These are phyloP conservation scores for Leccinum broughii DNA, from an alignment of 768 basidiomycete species.

Conservation along the genomic window DNA sequence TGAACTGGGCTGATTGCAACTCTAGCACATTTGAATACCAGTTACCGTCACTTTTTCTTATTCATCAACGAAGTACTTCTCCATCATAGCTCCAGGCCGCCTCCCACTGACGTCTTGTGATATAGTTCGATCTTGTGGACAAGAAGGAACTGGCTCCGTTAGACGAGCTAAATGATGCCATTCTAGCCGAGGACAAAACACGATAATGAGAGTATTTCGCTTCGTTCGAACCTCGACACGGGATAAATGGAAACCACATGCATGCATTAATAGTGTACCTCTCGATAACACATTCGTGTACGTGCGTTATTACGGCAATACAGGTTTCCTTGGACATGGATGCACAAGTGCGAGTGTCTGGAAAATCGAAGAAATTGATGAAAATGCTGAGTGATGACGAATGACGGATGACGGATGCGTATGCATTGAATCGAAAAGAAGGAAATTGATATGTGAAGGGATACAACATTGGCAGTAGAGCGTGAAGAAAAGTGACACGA, in stretches of 20 bases:
- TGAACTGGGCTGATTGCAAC: neutral
- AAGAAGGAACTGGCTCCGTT: slow-evolving; percentile 94
- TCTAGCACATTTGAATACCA: slow-evolving; percentile 95
- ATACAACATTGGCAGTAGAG: neutral
- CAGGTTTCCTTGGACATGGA: slow-evolving; percentile 10
- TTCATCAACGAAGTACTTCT: slow-evolving; percentile 87
- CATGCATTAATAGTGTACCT: slow-evolving; percentile 4
- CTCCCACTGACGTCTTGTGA: slow-evolving; percentile 11
- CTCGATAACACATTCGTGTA: slow-evolving; percentile 15
- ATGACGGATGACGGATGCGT: slow-evolving; percentile 3
- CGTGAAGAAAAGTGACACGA: neutral
- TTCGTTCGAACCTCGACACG: neutral
- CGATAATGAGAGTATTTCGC: slow-evolving; percentile 15
- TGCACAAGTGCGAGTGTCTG: neutral
- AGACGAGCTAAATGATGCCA: slow-evolving; percentile 93
- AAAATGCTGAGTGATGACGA: neutral
- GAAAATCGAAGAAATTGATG: neutral
- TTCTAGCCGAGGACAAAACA: slow-evolving; percentile 59
- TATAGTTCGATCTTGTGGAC: slow-evolving; percentile 89
- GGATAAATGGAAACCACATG: slow-evolving; percentile 1
- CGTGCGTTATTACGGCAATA: slow-evolving; percentile 10
- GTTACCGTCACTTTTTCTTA: slow-evolving; percentile 96
- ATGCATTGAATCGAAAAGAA: slow-evolving; percentile 1
- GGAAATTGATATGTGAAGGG: neutral
- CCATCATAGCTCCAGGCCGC: neutral